Conservation (phyloP, 179 eudicot species). For the Sideroxylon spinosum region DNA sequence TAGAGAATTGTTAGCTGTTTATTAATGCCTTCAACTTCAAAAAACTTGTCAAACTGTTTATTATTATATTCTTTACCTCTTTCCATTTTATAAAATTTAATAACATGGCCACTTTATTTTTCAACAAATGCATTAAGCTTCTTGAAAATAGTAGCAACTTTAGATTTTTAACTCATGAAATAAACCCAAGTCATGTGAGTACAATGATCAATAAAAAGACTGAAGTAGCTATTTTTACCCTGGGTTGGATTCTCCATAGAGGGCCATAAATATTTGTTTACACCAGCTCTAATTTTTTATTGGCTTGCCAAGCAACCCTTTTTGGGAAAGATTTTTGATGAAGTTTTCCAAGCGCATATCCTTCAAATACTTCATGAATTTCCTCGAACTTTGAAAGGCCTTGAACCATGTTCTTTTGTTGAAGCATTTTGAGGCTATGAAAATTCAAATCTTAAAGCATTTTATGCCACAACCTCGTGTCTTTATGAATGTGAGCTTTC, state of each 20-base stretch:
- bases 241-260: neutral
- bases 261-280: constrained; percentile 11
- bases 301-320: constrained; percentile 7
- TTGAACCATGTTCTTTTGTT: neutral
- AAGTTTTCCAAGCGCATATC: constrained; percentile 7
- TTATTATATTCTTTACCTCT: too few species aligned
- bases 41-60: too few species aligned
- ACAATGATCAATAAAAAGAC: constrained; percentile 13
- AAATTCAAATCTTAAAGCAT: neutral
- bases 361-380: neutral
- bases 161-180: neutral
- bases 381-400: neutral
- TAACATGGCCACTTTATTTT: constrained; percentile 6
- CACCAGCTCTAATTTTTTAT: neutral
- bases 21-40: too few species aligned
- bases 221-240: constrained; percentile 7
- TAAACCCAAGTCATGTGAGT: constrained; percentile 14
- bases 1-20: too few species aligned
- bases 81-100: neutral
- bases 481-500: neutral
- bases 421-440: neutral
- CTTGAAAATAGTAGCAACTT: constrained; percentile 10
- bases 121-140: constrained; percentile 6
- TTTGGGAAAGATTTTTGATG: neutral
- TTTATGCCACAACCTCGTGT: constrained; percentile 8